phyloP scores from a whole-genome alignment of 2,329 filamentous ascomycete species.

The Trichoderma sp. region DNA sequence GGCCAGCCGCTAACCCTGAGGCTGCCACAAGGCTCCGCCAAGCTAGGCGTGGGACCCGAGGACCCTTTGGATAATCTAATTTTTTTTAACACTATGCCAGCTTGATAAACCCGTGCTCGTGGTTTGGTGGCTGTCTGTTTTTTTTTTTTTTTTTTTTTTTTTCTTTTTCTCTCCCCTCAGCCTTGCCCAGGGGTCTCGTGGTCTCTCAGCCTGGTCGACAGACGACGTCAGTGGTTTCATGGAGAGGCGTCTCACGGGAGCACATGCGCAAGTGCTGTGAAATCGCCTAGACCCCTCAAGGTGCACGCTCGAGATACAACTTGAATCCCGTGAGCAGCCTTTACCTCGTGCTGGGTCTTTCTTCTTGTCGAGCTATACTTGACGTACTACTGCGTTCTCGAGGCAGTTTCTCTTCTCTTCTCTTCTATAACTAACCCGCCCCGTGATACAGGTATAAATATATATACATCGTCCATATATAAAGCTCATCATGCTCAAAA shows the following conservation, averaged over 20 bases:
- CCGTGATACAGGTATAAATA: neutral
- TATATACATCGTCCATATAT: constrained; percentile 1
- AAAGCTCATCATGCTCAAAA: constrained; percentile 67
- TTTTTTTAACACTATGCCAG: neutral
- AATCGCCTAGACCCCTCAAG: neutral
- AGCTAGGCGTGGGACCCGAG: neutral
- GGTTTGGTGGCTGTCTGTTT: neutral
- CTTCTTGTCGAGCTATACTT: neutral
- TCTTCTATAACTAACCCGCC: neutral
- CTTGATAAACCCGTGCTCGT: neutral
- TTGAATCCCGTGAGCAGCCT: constrained; percentile 18
- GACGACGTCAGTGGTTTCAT: constrained; percentile 15
- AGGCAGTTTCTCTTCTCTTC: neutral
- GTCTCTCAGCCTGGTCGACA: constrained; percentile 12
- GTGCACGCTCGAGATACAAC: neutral
- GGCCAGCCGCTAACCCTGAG: constrained; percentile 15
- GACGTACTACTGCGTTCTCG: constrained; percentile 1
- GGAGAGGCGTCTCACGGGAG: neutral
- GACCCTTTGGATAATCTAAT: constrained; percentile 2
- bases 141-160: neutral
- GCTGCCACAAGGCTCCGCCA: constrained; percentile 1
- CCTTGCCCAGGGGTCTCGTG: constrained; percentile 24
- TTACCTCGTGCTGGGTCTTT: constrained; percentile 7
- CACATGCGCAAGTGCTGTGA: constrained; percentile 7
- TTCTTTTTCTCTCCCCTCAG: neutral